Base-by-base conservation (phyloP, 106 monocot species). In the Dendrobium huoshanense region DNA sequence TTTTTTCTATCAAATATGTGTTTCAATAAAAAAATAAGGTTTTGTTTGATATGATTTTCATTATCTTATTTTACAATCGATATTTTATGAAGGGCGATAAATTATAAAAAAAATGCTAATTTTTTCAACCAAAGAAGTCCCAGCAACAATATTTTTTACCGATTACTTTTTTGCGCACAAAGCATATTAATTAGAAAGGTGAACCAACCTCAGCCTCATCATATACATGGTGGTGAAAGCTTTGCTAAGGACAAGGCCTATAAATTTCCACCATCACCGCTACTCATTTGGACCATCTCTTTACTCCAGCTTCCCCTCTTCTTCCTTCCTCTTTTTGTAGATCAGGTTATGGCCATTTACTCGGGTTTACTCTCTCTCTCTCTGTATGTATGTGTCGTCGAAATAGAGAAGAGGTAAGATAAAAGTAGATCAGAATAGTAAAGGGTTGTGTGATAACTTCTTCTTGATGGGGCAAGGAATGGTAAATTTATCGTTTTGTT, bases 201-300 rank as follows among this genome's bases (percentile, higher is more conserved):
- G n/a, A 61, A 61, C 61, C 61, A 61, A 20, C 18, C 61, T 61
- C 61, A 61, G 22, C 22, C 22, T n/a, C 51, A 51, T 51, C 51
- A 51, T 13, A 51, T 51, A 13, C 61, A 68, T 31, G 31, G 68
- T 31, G 31, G 13, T 68, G 25, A 68, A 68, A 68, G 31, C 68
- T 11, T 68, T 33, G 68, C 13, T 29, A 25, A 61, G 61, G 61
- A 22, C 7, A 61, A 68, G 10, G 68, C 68, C 31, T 68, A 68
- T 68, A 68, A 68, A 68, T 68, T 68, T 68, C 68, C 68, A 31
- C 68, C 68, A 68, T 68, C 68, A 9, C 31, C 68, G 13, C 68
- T 33, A 5, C 68, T 68, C 31, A 13, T 13, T 33, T 33, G 31
- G 10, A 0, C 68, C 61, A 61, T 61, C 61, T 61, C 7, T 61